Conservation (phyloP, 306 rosid genomes). For the Argentina anserina region DNA sequence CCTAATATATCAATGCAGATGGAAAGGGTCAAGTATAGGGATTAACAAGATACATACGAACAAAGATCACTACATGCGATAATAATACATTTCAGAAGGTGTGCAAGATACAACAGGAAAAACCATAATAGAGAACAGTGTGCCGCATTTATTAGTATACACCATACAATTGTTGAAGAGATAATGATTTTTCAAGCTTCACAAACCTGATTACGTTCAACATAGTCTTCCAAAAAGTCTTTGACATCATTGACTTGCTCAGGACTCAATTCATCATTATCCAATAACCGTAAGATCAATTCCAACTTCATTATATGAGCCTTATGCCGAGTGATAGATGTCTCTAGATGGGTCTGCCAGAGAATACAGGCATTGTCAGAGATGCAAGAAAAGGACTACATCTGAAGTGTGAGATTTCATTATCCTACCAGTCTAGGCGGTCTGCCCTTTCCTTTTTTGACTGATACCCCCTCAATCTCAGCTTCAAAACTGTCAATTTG, state of each 20-base stretch:
- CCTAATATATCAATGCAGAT: constrained; percentile 42
- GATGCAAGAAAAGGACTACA: constrained; percentile 26
- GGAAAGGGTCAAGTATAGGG: constrained; percentile 6
- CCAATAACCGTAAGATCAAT: constrained; percentile 81
- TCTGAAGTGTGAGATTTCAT: constrained; percentile 13
- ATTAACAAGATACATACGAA: not conserved
- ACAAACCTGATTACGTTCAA: constrained; percentile 89
- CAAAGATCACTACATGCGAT: not conserved
- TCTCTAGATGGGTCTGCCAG: constrained; percentile 74
- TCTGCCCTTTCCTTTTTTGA: constrained; percentile 83
- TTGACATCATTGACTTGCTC: constrained; percentile 95
- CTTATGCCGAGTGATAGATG: constrained; percentile 91
- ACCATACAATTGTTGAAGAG: not conserved
- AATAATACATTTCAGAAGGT: not conserved
- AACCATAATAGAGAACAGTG: not conserved
- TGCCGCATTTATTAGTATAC: not conserved
- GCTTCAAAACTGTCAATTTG: constrained; percentile 97
- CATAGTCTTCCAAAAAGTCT: constrained; percentile 94
- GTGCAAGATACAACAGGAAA: constrained; percentile 5
- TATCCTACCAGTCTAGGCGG: constrained; percentile 89
- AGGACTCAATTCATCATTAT: constrained; percentile 92
- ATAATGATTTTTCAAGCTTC: constrained; percentile 18
- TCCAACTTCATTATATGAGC: constrained; percentile 97
- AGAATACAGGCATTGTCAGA: not conserved
- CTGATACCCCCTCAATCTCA: constrained; percentile 88